Evolutionary conservation across 1,284 basidiomycete genomes (phyloP).

Genomic region (Moniliella sp.): DNA sequence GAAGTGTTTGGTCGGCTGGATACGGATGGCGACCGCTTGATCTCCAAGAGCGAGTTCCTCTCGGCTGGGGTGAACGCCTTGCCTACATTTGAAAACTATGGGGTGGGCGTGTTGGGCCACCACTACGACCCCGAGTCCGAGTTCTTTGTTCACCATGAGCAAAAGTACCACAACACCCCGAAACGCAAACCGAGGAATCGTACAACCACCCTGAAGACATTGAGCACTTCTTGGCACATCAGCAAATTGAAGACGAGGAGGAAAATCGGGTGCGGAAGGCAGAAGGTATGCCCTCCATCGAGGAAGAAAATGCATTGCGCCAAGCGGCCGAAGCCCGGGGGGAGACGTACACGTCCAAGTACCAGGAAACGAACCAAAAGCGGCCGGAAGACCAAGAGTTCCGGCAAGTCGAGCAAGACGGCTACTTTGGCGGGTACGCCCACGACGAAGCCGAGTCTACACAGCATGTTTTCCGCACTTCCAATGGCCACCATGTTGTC

Average conservation of each 20-base stretch:
- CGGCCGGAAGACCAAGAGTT: constrained; percentile 8
- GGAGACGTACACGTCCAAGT: constrained; percentile 19
- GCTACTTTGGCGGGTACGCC: constrained; percentile 15
- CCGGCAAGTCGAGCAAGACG: constrained; percentile 3
- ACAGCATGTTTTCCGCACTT: constrained; percentile 28
- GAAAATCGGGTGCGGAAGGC: constrained; percentile 57
- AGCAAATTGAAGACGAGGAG: constrained; percentile 63
- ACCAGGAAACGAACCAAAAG: constrained; percentile 16
- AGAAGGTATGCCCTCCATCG: constrained; percentile 47
- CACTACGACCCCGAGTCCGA: constrained; percentile 48
- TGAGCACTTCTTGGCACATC: constrained; percentile 71
- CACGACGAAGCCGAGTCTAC: constrained; percentile 17
- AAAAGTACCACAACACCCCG: constrained; percentile 76
- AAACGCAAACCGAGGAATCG: constrained; percentile 82
- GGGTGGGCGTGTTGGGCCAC: constrained; percentile 53
- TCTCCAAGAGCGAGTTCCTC: constrained; percentile 60
- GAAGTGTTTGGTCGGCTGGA: constrained; percentile 57
- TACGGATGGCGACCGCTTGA: constrained; percentile 52
- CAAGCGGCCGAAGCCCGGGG: constrained; percentile 15
- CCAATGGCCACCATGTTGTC: constrained; percentile 20
- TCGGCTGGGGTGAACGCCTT: constrained; percentile 52
- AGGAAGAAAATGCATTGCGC: constrained; percentile 19
- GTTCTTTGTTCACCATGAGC: constrained; percentile 37
- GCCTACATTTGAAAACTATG: constrained; percentile 48
- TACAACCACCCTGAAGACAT: constrained; percentile 58